Evolutionary conservation across 2,329 filamentous ascomycete genomes (phyloP), one percentile per base, ranked within the genome.

Genomic region (Aspergillus flavus): DNA sequence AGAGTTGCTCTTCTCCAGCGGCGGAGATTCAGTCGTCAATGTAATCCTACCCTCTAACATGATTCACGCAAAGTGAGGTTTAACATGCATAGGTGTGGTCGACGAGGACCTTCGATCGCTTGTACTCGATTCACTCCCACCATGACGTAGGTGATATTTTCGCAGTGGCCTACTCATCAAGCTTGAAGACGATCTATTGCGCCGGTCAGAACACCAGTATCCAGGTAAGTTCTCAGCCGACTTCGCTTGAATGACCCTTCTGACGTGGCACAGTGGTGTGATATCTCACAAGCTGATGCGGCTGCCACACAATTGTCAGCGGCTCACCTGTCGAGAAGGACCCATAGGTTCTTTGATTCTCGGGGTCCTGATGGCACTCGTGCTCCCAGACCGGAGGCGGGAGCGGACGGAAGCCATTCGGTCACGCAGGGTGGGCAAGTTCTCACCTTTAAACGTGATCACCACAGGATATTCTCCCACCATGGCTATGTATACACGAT

Each of bases 101-200:
- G 71, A 91, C 94, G 2, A 84, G 82, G 50, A 90, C 88, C 6
- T 89, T 97, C 76, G 86, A 85, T 61, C 89, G 91, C 32, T 84
- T 95, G 0, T 95, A 94, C 80, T 93, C 95, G 66, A 91, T 98
- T 65, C 96, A 96, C 82, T 96, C 93, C 66, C 90, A 90, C 56
- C 94, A 96, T 78, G 95, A 98, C 71, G 91, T 97, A 46, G 95
- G 95, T 64, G 95, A 99, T 80, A 88, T 99, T 63, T 98, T 98
- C 76, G 96, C 93, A 70, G 89, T 97, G n/a, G 91, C 90, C 1
- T 97, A 96, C 77, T 97, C 93, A 4, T 81, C 88, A 7, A 85
- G 88, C 68, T 84, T 92, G 71, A 87, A 94, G 69, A 96, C 91
- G 0, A 85, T 97, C 4, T 98, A 97, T 76, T 86, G 97, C 50